phyloP scores from a whole-genome alignment of 441 rosid species.

The Adansonia madagascariensis region DNA sequence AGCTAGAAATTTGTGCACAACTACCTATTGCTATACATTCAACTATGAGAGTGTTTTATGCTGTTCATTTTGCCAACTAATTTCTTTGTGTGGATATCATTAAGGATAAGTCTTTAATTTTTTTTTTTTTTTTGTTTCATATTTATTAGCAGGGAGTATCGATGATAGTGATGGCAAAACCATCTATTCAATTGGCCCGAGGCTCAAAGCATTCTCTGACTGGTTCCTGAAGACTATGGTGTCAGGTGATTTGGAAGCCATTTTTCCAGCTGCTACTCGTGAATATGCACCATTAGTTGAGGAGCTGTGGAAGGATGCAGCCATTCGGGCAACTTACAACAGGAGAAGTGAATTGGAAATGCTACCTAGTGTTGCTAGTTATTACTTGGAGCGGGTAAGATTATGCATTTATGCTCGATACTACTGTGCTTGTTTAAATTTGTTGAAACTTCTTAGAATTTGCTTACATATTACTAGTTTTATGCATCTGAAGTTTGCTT shows the following conservation, averaged over 20 bases:
- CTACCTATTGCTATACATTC: conserved; percentile 1
- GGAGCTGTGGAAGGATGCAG: conserved; percentile 86
- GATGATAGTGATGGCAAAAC: conserved; percentile 37
- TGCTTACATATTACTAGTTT: neutral
- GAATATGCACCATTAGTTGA: conserved; percentile 76
- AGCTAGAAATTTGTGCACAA: neutral
- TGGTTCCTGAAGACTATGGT: conserved; percentile 58
- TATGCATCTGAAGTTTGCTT: conserved; percentile 6
- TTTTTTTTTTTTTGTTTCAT: neutral
- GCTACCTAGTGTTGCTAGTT: conserved; percentile 85
- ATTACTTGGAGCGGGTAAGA: conserved; percentile 80
- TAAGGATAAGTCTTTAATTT: neutral
- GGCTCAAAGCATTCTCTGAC: conserved; percentile 53
- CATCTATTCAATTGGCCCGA: conserved; percentile 45
- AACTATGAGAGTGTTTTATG: neutral
- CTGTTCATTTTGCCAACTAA: neutral
- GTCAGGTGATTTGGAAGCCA: conserved; percentile 58
- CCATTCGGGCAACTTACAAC: conserved; percentile 82
- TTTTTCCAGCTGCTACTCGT: conserved; percentile 56
- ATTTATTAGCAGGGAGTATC: conserved; percentile 48
- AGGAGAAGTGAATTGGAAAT: conserved; percentile 74
- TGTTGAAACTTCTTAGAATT: neutral
- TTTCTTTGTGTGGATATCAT: neutral
- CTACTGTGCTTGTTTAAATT: conserved; percentile 20
- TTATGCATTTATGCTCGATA: conserved; percentile 25